Base-by-base conservation (phyloP, 108 stramenopile species). In the Aurantiochytrium sp. region DNA sequence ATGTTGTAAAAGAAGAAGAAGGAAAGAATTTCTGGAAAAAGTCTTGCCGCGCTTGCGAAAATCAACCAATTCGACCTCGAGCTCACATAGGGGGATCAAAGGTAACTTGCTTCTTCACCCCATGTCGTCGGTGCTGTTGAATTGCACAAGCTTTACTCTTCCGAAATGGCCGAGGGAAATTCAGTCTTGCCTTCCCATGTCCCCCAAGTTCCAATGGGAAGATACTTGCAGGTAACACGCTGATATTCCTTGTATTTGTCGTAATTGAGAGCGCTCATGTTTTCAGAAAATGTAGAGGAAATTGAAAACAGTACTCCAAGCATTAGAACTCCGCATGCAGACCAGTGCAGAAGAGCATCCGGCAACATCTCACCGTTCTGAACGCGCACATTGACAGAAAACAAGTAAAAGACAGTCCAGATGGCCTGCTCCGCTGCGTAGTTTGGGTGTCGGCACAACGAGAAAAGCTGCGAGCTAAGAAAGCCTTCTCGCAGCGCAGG, bases 381-480 rank as follows among this genome's bases (percentile, higher is more conserved):
- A 21, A 53, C 2, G 44, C 51, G 44, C 16, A 83, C 44, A 4
- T 83, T 47, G 12, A 47, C 44, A 5, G 73, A 47, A 12, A 47
- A 3, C 18, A 83, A n/a, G 49, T 47, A 83, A 23, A 83, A 25
- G 73, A 23, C n/a, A 44, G 16, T 51, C 73, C 73, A 83, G 73
- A 83, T 53, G 43, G 28, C 5, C n/a, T 4, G 73, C 51, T 83
- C 73, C 21, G 49, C 3, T 6, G 73, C 51, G 51, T 83, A 83
- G 51, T 83, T 83, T n/a, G 73, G 73, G 73, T 83, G 73, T 8
- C 95, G 93, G 58, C 95, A 92, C 58, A 96, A 93, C 23, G 93
- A 91, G 90, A 95, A 96, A 0, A 96, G 87, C 21, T 95, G 94
- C 3, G 91, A 91, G 83, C 90, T 92, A 49, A 88, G 92, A 89